Percentiles rank a stretch among this genome's conserved stretches.
These are phyloP conservation scores for Zygotorulaspora chibaensis DNA, from an alignment of 805 yeast species.

Conservation along the genomic window DNA sequence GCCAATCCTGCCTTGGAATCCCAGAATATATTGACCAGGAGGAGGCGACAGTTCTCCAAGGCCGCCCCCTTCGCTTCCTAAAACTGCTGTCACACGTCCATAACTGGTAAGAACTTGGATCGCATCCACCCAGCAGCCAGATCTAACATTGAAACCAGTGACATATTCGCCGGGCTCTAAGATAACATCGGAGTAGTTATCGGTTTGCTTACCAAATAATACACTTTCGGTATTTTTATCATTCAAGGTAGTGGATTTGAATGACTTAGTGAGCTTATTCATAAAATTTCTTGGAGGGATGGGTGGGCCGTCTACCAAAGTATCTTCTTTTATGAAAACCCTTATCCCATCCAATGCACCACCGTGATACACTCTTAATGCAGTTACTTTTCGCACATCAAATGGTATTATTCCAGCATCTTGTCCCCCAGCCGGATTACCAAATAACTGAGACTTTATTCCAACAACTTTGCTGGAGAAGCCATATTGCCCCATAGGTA, in stretches of 20 bases:
- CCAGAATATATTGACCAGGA: constrained; percentile 54
- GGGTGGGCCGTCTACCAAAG: constrained; percentile 33
- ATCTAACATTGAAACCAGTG: constrained; percentile 55
- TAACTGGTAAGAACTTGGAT: constrained; percentile 61
- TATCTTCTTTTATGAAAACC: constrained; percentile 37
- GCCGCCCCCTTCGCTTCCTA: constrained; percentile 69
- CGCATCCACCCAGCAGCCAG: constrained; percentile 90
- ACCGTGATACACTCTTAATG: constrained; percentile 68
- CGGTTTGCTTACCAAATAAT: constrained; percentile 51
- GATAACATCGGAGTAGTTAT: constrained; percentile 50
- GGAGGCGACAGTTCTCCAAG: constrained; percentile 61
- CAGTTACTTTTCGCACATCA: constrained; percentile 36
- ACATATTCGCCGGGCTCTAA: constrained; percentile 58
- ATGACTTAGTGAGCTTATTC: constrained; percentile 25
- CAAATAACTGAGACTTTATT: constrained; percentile 29
- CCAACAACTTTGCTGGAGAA: constrained; percentile 22
- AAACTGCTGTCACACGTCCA: constrained; percentile 51
- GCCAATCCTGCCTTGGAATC: constrained; percentile 65
- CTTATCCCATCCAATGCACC: constrained; percentile 78
- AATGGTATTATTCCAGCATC: constrained; percentile 31
- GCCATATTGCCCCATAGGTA: constrained; percentile 31
- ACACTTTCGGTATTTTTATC: constrained; percentile 16
- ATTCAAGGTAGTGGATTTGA: constrained; percentile 18
- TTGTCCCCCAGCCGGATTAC: constrained; percentile 26
- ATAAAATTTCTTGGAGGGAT: constrained; percentile 47